These are phyloP conservation scores for Fusarium sp. DNA, from an alignment of 2,329 filamentous ascomycete species.

Conservation along the genomic window DNA sequence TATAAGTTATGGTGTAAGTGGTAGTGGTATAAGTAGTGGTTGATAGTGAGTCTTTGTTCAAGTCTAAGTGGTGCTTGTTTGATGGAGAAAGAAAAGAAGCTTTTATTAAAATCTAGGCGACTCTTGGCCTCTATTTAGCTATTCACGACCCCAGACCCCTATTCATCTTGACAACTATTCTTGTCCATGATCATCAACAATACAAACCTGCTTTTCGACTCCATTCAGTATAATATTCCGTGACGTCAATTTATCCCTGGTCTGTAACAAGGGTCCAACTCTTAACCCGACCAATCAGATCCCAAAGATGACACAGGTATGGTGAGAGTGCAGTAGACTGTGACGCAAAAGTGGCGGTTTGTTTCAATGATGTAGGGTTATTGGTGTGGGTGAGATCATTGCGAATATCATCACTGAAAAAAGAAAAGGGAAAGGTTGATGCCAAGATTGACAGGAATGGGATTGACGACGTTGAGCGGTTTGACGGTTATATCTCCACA, in stretches of 20 bases:
- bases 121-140: constrained; percentile 37
- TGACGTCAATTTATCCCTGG: constrained; percentile 35
- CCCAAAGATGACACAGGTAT: constrained; percentile 28
- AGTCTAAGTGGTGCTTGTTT: constrained; percentile 5
- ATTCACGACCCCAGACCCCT: background rate
- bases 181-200: constrained; percentile 6
- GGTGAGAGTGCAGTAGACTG: background rate
- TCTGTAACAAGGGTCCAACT: constrained; percentile 21
- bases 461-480: constrained; percentile 1
- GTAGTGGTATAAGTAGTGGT: background rate
- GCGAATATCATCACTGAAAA: background rate
- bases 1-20: background rate
- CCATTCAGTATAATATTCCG: background rate
- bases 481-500: constrained; percentile 2
- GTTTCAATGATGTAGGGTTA: constrained; percentile 1
- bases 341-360: constrained; percentile 24
- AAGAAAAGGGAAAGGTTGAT: background rate
- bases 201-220: constrained; percentile 35
- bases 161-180: constrained; percentile 8
- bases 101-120: constrained; percentile 21
- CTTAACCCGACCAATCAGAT: constrained; percentile 23
- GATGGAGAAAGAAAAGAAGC: constrained; percentile 24
- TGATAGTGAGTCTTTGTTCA: background rate
- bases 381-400: constrained; percentile 17
- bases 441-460: constrained; percentile 10